Evolutionary conservation across 768 basidiomycete genomes (phyloP), one percentile per base, ranked within the genome.

Genomic region (Mycena belliarum): DNA sequence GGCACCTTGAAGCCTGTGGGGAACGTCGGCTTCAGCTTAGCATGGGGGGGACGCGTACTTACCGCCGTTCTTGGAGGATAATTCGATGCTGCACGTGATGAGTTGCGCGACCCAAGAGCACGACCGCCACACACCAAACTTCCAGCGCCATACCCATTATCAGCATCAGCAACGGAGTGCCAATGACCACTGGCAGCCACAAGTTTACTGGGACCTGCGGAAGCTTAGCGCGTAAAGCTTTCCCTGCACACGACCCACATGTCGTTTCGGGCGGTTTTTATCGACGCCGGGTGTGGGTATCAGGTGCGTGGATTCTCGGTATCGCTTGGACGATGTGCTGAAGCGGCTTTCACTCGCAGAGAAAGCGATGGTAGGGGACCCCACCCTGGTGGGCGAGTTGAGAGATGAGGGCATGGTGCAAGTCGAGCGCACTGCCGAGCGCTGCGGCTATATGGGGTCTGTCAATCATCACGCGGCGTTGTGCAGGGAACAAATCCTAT

Each of bases 1-100:
- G 82, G 82, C 20, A 86, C 83, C 29, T 56, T 32, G 61, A 83
- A 88, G 20, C 87, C 86, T 87, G 59, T 42, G 28, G 40, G 24
- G n/a, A 49, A 21, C 20, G 44, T 46, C n/a, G 40, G 51, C 29
- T 52, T 41, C 49, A 52, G 23, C 9, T 29, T 4, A 32, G 37
- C 25, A 33, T 48, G 54, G 29, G 16, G n/a, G 43, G 15, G 24
- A 28, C 76, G 23, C 61, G 15, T 14, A 52, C 59, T 56, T 12
- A 82, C 83, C 83, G 46, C 76, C 69, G 47, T 72, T 70, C 26
- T 68, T 70, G 25, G 66, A 63, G 0, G 84, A 85, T 9, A 83
- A 23, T 42, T 63, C 9, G 23, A 63, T 44, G 35, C 62, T 63
- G 41, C n/a, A 33, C 15, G 33, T 20, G 2, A 10, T 25, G 18